A percentile compares a stretch with the other conserved stretches of the same genome.
phyloP scores from a whole-genome alignment of 148 eudicot species.

The Rhododendron molle region DNA sequence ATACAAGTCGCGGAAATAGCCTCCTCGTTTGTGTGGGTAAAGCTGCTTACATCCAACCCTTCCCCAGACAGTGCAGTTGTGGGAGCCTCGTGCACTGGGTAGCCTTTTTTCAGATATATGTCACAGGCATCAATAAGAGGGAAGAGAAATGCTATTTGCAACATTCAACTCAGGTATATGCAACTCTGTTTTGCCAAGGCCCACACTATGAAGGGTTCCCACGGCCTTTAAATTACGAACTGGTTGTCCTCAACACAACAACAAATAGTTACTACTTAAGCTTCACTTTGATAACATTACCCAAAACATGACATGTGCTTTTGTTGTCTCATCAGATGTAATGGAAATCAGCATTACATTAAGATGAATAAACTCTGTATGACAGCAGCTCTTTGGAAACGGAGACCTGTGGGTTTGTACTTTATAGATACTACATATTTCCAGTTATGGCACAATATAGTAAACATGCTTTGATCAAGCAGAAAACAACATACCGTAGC shows the following conservation, averaged over 20 bases:
- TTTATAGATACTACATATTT: not conserved
- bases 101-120: not conserved
- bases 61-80: not conserved
- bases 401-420: not conserved
- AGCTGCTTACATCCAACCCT: not conserved
- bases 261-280: not conserved
- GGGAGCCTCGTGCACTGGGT: not conserved
- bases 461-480: not conserved
- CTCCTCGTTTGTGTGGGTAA: not conserved
- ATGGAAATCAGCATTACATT: not conserved
- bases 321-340: not conserved
- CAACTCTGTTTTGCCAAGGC: not conserved
- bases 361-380: not conserved
- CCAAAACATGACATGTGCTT: not conserved
- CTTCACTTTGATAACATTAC: not conserved
- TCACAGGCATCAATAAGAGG: not conserved
- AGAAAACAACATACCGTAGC: slow-evolving; percentile 52
- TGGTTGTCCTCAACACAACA: not conserved
- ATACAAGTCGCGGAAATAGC: not conserved
- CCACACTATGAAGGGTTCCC: not conserved
- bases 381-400: not conserved
- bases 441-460: not conserved
- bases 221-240: not conserved
- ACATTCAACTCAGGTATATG: not conserved
- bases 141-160: not conserved